A percentile compares a stretch with the other conserved stretches of the same genome.
These are phyloP conservation scores for Plasmodium gallinaceum DNA, from an alignment of 169 alveolate genomes.

Conservation along the genomic window DNA sequence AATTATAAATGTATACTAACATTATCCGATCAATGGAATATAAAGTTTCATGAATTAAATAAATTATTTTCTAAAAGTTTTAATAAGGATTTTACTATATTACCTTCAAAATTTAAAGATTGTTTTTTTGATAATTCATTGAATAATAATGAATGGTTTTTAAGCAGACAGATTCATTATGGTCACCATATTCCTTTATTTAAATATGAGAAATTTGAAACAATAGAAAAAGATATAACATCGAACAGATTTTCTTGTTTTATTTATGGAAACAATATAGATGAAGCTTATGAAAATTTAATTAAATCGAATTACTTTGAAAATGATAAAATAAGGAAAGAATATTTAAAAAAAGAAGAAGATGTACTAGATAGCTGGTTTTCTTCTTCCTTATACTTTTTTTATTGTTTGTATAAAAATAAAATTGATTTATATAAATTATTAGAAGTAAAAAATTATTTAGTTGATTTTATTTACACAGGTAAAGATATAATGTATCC, in stretches of 20 bases:
- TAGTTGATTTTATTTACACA: conserved; percentile 49
- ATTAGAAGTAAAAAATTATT: background rate
- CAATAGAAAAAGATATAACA: background rate
- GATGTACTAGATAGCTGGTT: conserved; percentile 65
- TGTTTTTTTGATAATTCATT: conserved; percentile 13
- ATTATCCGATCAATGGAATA: conserved; percentile 27
- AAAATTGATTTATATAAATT: conserved; percentile 11
- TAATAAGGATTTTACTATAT: conserved; percentile 5
- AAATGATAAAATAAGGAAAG: conserved; percentile 9
- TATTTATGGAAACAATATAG: conserved; percentile 25
- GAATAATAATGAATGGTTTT: conserved; percentile 16
- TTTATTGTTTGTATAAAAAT: conserved; percentile 23
- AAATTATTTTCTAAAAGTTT: conserved; percentile 5
- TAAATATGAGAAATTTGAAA: conserved; percentile 30
- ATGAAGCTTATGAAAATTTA: conserved; percentile 35
- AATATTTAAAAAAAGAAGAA: conserved; percentile 17
- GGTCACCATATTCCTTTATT: conserved; percentile 47
- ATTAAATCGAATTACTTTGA: conserved; percentile 10
- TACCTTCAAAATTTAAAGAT: conserved; percentile 32
- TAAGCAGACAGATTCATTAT: conserved; percentile 28
- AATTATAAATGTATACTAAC: conserved; percentile 18
- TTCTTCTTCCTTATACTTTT: conserved; percentile 34
- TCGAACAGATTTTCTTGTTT: background rate
- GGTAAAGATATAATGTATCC: conserved; percentile 59
- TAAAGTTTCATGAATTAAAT: conserved; percentile 18